Evolutionary conservation across 306 rosid species (phyloP).

Genomic region (Vigna unguiculata): DNA sequence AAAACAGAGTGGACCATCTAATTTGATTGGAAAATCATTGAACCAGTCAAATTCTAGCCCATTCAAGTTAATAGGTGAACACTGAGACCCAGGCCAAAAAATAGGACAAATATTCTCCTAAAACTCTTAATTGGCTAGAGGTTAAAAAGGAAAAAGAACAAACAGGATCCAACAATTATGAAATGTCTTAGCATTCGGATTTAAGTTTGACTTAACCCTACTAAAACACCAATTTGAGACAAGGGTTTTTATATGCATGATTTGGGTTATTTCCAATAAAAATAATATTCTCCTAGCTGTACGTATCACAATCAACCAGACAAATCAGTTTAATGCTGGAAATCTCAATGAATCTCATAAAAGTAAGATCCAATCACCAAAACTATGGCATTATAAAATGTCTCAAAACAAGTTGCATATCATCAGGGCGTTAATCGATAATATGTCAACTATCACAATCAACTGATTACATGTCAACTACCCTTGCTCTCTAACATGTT

Average conservation of each 20-base stretch:
- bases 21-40: background rate
- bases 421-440: too few species aligned
- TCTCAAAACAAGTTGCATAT: too few species aligned
- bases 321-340: background rate
- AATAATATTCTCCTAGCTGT: background rate
- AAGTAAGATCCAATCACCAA: too few species aligned
- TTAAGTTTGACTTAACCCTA: too few species aligned
- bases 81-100: background rate
- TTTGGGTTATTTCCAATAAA: background rate
- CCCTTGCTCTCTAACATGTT: too few species aligned
- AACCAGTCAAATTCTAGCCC: background rate
- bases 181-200: too few species aligned
- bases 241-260: too few species aligned
- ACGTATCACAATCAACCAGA: background rate
- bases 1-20: background rate
- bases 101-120: background rate
- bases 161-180: background rate
- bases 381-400: too few species aligned
- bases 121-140: too few species aligned
- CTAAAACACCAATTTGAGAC: background rate
- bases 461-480: too few species aligned
- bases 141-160: too few species aligned
- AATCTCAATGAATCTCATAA: background rate
- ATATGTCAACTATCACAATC: too few species aligned
- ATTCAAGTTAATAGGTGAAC: background rate